Conservation (phyloP, 768 basidiomycete species). For the Lactifluus subvellereus region DNA sequence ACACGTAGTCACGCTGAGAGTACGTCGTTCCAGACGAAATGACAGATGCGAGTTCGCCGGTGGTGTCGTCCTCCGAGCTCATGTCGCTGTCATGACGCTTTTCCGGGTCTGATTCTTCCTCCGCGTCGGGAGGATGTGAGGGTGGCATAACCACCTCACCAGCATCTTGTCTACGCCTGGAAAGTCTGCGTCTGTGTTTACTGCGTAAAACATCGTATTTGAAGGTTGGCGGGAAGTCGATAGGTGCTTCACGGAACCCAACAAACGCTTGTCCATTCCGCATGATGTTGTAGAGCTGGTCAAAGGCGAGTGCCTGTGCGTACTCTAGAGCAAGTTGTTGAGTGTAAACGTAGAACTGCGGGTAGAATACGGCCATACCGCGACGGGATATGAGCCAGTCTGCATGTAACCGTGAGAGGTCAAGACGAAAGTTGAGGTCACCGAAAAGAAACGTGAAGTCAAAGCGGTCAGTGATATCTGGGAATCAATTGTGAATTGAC, state of each 20-base stretch:
- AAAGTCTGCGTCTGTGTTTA: conserved; percentile 43
- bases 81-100: conserved; percentile 28
- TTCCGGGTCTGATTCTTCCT: conserved; percentile 33
- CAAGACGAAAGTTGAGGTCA: conserved; percentile 87
- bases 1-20: conserved; percentile 17
- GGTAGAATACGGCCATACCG: conserved; percentile 39
- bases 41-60: conserved; percentile 45
- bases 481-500: conserved; percentile 15
- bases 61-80: conserved; percentile 35
- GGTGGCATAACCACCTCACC: conserved; percentile 1
- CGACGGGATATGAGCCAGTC: conserved; percentile 87
- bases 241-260: conserved; percentile 75
- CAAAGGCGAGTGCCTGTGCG: conserved; percentile 79
- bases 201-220: conserved; percentile 78
- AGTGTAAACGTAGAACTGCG: background rate
- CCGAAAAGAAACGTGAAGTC: conserved; percentile 87
- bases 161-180: conserved; percentile 32
- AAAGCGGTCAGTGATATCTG: conserved; percentile 82
- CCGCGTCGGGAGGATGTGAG: background rate
- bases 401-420: conserved; percentile 85
- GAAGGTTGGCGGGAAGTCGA: conserved; percentile 89
- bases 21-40: conserved; percentile 48
- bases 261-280: conserved; percentile 56
- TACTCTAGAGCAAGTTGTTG: conserved; percentile 49
- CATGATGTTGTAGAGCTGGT: conserved; percentile 82